These are phyloP conservation scores for Tetrapisispora namnaoensis DNA, from an alignment of 805 yeast genomes.

Conservation along the genomic window DNA sequence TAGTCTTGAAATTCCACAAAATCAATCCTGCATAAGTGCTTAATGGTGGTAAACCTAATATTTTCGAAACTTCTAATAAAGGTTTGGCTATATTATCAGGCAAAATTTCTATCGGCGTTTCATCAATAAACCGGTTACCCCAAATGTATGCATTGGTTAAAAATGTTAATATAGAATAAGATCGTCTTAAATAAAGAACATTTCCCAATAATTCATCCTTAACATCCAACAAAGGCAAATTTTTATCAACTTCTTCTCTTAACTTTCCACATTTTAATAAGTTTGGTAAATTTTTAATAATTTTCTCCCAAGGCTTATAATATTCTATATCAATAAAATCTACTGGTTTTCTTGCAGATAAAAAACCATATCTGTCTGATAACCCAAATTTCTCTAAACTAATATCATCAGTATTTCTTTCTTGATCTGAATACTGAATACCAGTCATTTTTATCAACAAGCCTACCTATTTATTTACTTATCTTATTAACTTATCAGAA, in stretches of 20 bases:
- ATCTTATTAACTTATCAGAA: not conserved
- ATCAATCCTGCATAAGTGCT: constrained; percentile 83
- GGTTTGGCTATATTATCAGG: constrained; percentile 69
- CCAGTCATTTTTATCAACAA: not conserved
- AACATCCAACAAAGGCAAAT: constrained; percentile 46
- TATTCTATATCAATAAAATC: constrained; percentile 48
- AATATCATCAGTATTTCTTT: constrained; percentile 26
- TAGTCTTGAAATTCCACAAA: constrained; percentile 71
- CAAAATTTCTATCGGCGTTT: constrained; percentile 44
- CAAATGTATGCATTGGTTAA: constrained; percentile 84
- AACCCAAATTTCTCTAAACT: constrained; percentile 56
- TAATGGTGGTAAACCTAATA: constrained; percentile 69
- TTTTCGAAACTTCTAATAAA: constrained; percentile 45
- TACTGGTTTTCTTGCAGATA: constrained; percentile 63
- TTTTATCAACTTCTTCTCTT: constrained; percentile 49
- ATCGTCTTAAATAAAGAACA: constrained; percentile 58
- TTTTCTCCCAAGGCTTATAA: constrained; percentile 68
- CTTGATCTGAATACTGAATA: not conserved
- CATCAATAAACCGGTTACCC: constrained; percentile 42
- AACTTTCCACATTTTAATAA: constrained; percentile 56
- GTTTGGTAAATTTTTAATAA: constrained; percentile 53
- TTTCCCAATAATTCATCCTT: constrained; percentile 23
- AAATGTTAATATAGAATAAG: constrained; percentile 70
- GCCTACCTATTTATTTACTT: too few relatives aligned
- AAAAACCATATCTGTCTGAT: constrained; percentile 63